phyloP scores from a whole-genome alignment of 1,139 yeast genomes.

The Hanseniaspora uvarum region DNA sequence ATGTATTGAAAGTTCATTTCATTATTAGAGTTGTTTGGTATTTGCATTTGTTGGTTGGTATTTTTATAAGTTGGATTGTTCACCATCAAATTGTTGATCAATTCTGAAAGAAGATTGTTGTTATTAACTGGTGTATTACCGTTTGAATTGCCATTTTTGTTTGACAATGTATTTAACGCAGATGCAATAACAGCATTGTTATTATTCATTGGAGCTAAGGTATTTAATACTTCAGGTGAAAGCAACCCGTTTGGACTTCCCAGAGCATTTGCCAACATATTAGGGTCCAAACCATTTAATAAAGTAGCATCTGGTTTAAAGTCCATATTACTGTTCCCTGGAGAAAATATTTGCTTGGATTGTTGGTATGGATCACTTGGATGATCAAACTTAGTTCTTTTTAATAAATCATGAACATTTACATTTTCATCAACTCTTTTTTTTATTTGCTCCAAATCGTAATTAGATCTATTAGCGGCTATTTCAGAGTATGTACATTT shows the following conservation, averaged over 20 bases:
- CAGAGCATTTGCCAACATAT: background rate
- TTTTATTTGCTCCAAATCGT: constrained; percentile 19
- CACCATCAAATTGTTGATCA: background rate
- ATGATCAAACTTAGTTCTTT: constrained; percentile 20
- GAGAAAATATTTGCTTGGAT: constrained; percentile 2
- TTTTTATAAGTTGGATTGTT: background rate
- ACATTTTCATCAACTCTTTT: constrained; percentile 23
- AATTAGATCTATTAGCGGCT: constrained; percentile 18
- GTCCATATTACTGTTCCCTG: background rate
- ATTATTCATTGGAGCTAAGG: constrained; percentile 24
- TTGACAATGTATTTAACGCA: constrained; percentile 13
- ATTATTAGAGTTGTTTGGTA: background rate
- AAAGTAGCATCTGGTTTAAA: background rate
- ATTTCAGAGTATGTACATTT: constrained; percentile 45
- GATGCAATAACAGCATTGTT: constrained; percentile 18
- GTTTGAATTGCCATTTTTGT: constrained; percentile 11
- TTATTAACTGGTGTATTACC: constrained; percentile 11
- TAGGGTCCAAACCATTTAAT: background rate
- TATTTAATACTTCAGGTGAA: constrained; percentile 18
- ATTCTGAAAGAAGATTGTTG: constrained; percentile 4
- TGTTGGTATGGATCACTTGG: constrained; percentile 8
- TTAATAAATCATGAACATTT: constrained; percentile 22
- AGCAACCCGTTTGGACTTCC: constrained; percentile 10
- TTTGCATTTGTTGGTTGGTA: background rate
- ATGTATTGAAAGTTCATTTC: constrained; percentile 13